Evolutionary conservation across 306 rosid species (phyloP), one percentile per base, ranked within the genome.

Genomic region (Leucaena leucocephala): DNA sequence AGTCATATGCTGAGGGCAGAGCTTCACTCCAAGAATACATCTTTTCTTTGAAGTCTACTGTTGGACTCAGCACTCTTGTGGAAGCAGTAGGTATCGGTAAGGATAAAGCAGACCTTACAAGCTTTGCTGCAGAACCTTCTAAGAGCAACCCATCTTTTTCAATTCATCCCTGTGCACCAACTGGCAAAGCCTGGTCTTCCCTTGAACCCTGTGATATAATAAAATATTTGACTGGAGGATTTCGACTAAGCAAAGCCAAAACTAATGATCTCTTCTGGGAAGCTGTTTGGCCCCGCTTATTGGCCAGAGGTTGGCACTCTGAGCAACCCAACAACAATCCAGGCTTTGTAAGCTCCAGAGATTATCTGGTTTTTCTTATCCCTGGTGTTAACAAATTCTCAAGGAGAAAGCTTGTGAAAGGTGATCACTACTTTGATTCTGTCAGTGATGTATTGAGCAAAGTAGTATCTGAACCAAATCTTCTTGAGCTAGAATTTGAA

Each of bases 251-350:
- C 88, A 91, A 93, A 82, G 86, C 88, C 61, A 88, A 89, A 72
- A 84, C 92, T 77, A 86, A 75, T 13, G 94, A 91, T 43, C 87
- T 93, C 57, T 93, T 93, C 81, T 91, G 98, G 98, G 93, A 89
- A 74, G 98, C 98, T 76, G 91, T 93, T 76, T 93, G 98, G 98
- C 98, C 97, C 17, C 97, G 95, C 73, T 87, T 90, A 80, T 85
- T 92, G 7, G 95, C 89, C 39, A 92, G 86, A 81, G 97, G 95
- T 65, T 92, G 97, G 95, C 91, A 90, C 82, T 90, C 96, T 7
- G 93, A 90, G 91, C 93, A 87, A 69, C 91, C 89, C 12, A 83
- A 84, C 80, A 82, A 81, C 81, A 82, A 83, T 81, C 94, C 80
- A 71, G 88, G 86, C 59, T 87, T 80, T 80, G 59, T 86, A 48